Conservation (phyloP, 2,329 filamentous ascomycete species). For the Coleophoma eucalyptorum region DNA sequence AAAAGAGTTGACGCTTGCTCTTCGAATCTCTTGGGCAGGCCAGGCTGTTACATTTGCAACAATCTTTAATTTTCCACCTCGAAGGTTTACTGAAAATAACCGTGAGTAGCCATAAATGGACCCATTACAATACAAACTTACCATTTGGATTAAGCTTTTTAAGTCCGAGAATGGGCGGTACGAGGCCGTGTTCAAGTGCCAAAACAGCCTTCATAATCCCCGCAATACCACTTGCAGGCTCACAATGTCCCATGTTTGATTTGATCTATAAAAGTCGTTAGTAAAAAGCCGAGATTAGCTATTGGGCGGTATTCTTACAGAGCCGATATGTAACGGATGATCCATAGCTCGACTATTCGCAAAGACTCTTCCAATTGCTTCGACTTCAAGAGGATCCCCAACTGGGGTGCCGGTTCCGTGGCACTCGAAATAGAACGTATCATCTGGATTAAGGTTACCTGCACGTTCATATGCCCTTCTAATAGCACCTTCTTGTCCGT, state of each 20-base stretch:
- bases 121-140: too few relatives aligned
- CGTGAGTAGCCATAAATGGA: too few relatives aligned
- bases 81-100: too few relatives aligned
- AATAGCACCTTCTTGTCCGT: constrained; percentile 33
- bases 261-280: too few relatives aligned
- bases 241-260: constrained; percentile 22
- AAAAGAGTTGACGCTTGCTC: constrained; percentile 2
- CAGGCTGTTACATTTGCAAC: not conserved
- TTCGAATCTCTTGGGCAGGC: not conserved
- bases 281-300: too few relatives aligned
- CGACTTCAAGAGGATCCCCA: constrained; percentile 5
- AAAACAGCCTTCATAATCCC: constrained; percentile 32
- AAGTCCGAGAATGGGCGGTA: constrained; percentile 35
- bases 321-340: constrained; percentile 11
- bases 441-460: constrained; percentile 7
- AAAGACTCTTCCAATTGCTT: not conserved
- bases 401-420: constrained; percentile 22
- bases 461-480: constrained; percentile 10
- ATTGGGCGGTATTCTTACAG: too few relatives aligned
- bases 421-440: constrained; percentile 1
- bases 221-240: constrained; percentile 29
- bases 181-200: constrained; percentile 33
- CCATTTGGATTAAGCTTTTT: constrained; percentile 27
- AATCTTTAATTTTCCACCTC: constrained; percentile 3
- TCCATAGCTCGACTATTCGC: not conserved